A percentile compares a stretch with the other conserved stretches of the same genome.
Evolutionary conservation across 2,329 filamentous ascomycete genomes (phyloP).

Genomic region (Nemania serpens): DNA sequence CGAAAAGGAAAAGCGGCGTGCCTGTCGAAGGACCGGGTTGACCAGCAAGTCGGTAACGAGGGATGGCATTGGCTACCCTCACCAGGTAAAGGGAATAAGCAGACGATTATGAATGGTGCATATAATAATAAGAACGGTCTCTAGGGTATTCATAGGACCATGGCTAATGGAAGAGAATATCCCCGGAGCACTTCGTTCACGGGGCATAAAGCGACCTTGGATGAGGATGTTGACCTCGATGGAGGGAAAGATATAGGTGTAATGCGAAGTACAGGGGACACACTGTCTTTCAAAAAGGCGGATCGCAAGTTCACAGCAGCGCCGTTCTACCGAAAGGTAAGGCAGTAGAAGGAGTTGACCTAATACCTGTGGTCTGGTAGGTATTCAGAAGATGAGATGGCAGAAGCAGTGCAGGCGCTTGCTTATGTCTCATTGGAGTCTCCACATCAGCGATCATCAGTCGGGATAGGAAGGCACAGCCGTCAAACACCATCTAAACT

Average conservation of each 20-base stretch:
- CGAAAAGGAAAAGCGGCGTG: slow-evolving; percentile 65
- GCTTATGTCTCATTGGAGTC: neutral
- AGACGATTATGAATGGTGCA: slow-evolving; percentile 8
- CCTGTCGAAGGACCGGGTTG: slow-evolving; percentile 68
- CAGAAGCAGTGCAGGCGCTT: neutral
- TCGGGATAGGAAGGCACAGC: too few relatives aligned
- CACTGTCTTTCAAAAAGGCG: neutral
- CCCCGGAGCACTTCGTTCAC: slow-evolving; percentile 9
- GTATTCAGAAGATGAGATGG: slow-evolving; percentile 1
- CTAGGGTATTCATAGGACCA: slow-evolving; percentile 28
- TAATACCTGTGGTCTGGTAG: neutral
- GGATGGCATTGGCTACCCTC: slow-evolving; percentile 56
- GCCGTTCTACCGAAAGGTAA: neutral
- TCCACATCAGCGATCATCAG: too few relatives aligned
- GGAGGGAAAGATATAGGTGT: neutral
- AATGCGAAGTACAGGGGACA: too few relatives aligned
- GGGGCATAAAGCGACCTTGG: neutral
- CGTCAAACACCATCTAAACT: too few relatives aligned
- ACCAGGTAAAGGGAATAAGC: neutral
- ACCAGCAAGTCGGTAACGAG: slow-evolving; percentile 69
- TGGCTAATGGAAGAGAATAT: slow-evolving; percentile 14
- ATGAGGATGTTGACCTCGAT: slow-evolving; percentile 2
- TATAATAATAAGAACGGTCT: slow-evolving; percentile 23
- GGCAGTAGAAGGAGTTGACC: neutral
- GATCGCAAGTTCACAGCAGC: neutral